Evolutionary conservation across 345 rosid genomes (phyloP), one percentile per base, ranked within the genome.

Genomic region (Eucalyptus marginata): DNA sequence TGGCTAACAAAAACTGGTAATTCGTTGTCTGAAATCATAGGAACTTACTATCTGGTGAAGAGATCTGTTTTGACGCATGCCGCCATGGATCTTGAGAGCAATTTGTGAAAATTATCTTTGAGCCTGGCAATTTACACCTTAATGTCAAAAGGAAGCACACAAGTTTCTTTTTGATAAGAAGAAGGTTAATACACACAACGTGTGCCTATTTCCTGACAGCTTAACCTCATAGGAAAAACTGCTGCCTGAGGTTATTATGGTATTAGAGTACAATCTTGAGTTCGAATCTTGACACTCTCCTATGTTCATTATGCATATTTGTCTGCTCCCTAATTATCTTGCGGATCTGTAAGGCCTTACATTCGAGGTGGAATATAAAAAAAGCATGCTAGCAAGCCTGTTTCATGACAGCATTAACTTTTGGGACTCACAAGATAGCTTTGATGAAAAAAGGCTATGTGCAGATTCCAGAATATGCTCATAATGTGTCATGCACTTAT

Each of bases 31-130:
- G 81, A 66, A 54, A 43, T 17, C 86, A 25, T 14, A 58, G 33
- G 90, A 83, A 93, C 95, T 91, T 92, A 97, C 99, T 88, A 47
- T 93, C 98, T 29, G 92, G 91, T 25, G 98, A 94, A 85, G 99
- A 96, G 58, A 89, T 92, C 90, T 95, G 94, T 90, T 95, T 97
- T 46, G 99, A 95, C 89, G 99, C 99, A 92, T 94, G 98, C 15
- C 99, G 97, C 99, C 99, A 97, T 83, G 99, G 99, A 93, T 97
- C 99, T 91, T 97, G 95, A 89, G 95, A 96, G 58, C 99, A 99
- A 91, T 96, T 96, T 68, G 98, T 92, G 88, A 96, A 97, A 62
- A 97, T 90, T 81, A 97, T 96, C 93, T 93, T 97, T 59, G 99
- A 94, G 87, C 95, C 99, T 96, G 96, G 86, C 92, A 88, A 27